A percentile compares a stretch with the other conserved stretches of the same genome.
phyloP scores from a whole-genome alignment of 2,329 filamentous ascomycete species.

The Epicoccum sorghinum region DNA sequence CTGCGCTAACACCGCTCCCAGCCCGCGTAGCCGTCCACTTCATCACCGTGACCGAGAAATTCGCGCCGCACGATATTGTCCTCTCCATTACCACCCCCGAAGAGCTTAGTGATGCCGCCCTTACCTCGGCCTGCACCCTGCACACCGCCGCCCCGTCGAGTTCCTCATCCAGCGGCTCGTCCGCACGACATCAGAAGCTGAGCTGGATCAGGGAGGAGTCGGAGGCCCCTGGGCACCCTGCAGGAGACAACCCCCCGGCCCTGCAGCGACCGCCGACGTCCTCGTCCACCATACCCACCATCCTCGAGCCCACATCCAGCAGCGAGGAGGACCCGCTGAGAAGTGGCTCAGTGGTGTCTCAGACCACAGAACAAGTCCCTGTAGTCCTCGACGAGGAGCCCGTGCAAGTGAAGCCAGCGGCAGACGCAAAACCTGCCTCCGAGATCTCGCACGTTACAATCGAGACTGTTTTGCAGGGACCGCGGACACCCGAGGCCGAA shows the following conservation, averaged over 20 bases:
- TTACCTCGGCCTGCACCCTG: constrained; percentile 86
- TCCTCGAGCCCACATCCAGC: constrained; percentile 25
- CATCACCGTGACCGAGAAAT: constrained; percentile 66
- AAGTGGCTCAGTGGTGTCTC: constrained; percentile 18
- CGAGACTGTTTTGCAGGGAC: constrained; percentile 29
- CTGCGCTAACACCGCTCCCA: constrained; percentile 51
- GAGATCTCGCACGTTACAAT: constrained; percentile 32
- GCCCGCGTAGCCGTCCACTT: constrained; percentile 80
- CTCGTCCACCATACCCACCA: constrained; percentile 31
- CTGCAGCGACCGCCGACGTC: constrained; percentile 28
- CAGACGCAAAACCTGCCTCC: constrained; percentile 19
- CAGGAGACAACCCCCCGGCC: constrained; percentile 22
- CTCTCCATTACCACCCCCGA: constrained; percentile 77
- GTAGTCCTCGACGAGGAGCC: constrained; percentile 12
- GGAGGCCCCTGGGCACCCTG: constrained; percentile 66
- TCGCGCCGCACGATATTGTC: constrained; percentile 84
- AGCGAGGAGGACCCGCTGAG: constrained; percentile 16
- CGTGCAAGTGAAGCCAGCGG: constrained; percentile 17
- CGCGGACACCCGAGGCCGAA: constrained; percentile 26
- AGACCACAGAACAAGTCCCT: constrained; percentile 24
- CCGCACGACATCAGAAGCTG: constrained; percentile 75
- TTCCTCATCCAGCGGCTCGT: constrained; percentile 81
- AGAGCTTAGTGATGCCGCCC: constrained; percentile 84
- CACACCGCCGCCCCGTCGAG: constrained; percentile 87
- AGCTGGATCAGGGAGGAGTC: constrained; percentile 95